Base-by-base conservation (phyloP, 352 stramenopile genomes). In the Phytophthora vignae region DNA sequence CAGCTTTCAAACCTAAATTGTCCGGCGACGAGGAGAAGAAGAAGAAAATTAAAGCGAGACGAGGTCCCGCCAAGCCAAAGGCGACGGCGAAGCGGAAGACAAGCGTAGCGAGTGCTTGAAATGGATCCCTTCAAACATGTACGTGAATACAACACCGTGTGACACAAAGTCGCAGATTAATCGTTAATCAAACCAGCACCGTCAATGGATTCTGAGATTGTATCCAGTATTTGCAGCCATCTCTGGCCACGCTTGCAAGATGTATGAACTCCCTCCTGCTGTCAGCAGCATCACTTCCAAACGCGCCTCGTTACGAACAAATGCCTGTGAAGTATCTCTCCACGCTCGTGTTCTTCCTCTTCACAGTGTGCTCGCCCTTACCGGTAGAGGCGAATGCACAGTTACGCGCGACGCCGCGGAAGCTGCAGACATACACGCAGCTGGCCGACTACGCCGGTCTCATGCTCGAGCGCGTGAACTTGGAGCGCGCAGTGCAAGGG, bases 381-480 rank as follows among this genome's bases (percentile, higher is more conserved):
- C 9, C 29, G 2, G 56, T 33, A 9, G 38, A 17, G 0, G 49
- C 48, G 7, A 29, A 70, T 33, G 55, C 19, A 25, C 46, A 9
- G 25, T 49, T 59, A 4, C 57, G 44, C 14, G 15, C 46, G 12
- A 17, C 38, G 21, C 27, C 40, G 56, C 74, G 64, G 49, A 75
- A 36, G 31, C 55, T 79, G 19, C 72, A 79, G 54, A 74, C 69
- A 44, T 76, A 76, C 46, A 58, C 58, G 0, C 67, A 70, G 17
- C 19, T 44, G 10, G 71, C 50, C 17, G 65, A 82, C 55, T 76
- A 72, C 31, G 42, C 58, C 1, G 48, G 31, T 25, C 42, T 70
- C 17, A 79, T 91, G 83, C 73, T 90, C 1, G 73, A 70, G n/a
- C 75, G 77, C 1, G 81, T 88, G 33, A 91, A 90, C 52, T 50